A percentile compares a stretch with the other conserved stretches of the same genome.
These are phyloP conservation scores for Hypoxylon rickii DNA, from an alignment of 495 filamentous ascomycete genomes.

Conservation along the genomic window DNA sequence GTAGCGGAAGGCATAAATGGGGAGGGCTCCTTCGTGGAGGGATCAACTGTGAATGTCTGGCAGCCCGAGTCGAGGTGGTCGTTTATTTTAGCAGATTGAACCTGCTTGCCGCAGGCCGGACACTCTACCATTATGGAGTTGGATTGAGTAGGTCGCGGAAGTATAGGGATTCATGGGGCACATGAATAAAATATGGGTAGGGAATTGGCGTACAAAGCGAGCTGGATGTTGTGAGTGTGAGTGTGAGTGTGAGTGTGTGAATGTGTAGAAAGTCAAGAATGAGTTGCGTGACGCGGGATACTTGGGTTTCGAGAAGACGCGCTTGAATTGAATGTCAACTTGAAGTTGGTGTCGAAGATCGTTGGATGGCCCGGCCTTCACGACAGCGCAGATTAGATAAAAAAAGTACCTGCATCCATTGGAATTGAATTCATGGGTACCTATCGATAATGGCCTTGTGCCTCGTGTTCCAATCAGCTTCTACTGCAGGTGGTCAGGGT, in stretches of 20 bases:
- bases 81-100: conserved; percentile 81
- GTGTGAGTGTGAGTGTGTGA: too few species aligned
- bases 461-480: background rate
- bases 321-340: background rate
- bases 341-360: too few species aligned
- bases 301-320: too few species aligned
- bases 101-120: conserved; percentile 80
- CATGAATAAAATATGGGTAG: too few species aligned
- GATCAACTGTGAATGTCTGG: conserved; percentile 60
- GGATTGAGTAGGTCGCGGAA: background rate
- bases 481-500: background rate
- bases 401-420: background rate
- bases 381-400: too few species aligned
- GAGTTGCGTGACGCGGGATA: too few species aligned
- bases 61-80: conserved; percentile 88
- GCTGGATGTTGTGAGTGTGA: too few species aligned
- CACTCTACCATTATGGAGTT: conserved; percentile 73
- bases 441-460: background rate
- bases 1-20: conserved; percentile 33
- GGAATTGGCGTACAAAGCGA: too few species aligned
- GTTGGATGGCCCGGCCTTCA: too few species aligned
- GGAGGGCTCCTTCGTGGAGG: conserved; percentile 33
- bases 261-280: too few species aligned
- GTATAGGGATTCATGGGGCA: background rate
- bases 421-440: too few species aligned